Base-by-base conservation (phyloP, 2,329 filamentous ascomycete genomes). In the Orbilia quercus region DNA sequence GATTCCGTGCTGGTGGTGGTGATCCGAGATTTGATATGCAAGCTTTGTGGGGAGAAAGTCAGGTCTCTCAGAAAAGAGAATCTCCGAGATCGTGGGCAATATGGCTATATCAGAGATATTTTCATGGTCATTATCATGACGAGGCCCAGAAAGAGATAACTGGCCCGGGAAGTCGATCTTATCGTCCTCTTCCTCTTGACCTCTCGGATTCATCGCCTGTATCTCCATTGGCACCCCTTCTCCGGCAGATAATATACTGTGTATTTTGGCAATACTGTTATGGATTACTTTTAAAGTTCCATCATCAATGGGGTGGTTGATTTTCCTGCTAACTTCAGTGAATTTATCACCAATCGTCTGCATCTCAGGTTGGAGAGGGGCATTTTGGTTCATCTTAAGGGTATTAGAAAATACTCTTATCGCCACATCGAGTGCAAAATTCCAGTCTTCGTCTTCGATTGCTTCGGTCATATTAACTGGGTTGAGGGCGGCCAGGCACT, bases 1-100 rank as follows among this genome's bases (percentile, higher is more conserved):
- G 38, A 80, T 79, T 25, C 67, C 67, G 20, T 45, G n/a, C 34
- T 51, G 57, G 14, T 77, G 78, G 45, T 79, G 77, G 18, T 79
- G 76, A 36, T 79, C 77, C 1, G 74, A 75, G 25, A 55, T 50
- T 6, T 70, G 60, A 14, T 75, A 69, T 3, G 75, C 67, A 11
- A 67, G 71, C 3, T 42, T 72, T 34, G 59, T 65, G 1, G 78
- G 78, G 18, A 78, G 75, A 47, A 75, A 74, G 20, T 64, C 55
- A 16, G 60, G 42, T 42, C 67, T 44, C 23, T 75, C 64, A 25
- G 60, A 18, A 9, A 54, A 69, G 18, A 60, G 71, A 62, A 80
- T 79, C 40, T 81, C 79, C n/a, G 75, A 69, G 11, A 77, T 77
- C 3, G 79, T 80, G 0, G 79, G 80, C 28, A 80, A 64, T 23